Percentiles rank a stretch among this genome's conserved stretches.
phyloP scores from a whole-genome alignment of 495 filamentous ascomycete species.

The Parachaetomium inaequale region DNA sequence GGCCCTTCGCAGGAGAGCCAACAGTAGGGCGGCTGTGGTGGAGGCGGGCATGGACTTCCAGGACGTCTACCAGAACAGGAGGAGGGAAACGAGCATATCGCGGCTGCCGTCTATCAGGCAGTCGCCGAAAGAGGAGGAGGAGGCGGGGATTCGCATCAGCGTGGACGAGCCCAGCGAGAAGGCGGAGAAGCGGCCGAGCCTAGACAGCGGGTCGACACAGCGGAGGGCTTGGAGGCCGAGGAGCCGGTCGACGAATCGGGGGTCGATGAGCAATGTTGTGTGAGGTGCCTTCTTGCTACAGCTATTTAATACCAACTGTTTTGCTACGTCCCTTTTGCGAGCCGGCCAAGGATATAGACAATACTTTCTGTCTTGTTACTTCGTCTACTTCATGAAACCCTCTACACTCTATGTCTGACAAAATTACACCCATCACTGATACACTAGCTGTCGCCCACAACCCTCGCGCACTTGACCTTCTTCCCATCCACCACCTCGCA shows the following conservation, averaged over 20 bases:
- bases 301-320: background rate
- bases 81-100: conserved; percentile 17
- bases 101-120: conserved; percentile 26
- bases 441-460: conserved; percentile 11
- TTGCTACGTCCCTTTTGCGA: background rate
- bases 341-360: background rate
- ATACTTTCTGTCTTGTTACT: background rate
- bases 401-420: background rate
- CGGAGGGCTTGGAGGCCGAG: conserved; percentile 14
- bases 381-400: background rate
- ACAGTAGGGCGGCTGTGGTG: conserved; percentile 27
- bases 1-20: conserved; percentile 11
- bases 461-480: conserved; percentile 17
- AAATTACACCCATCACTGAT: background rate
- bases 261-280: conserved; percentile 18
- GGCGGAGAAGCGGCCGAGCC: conserved; percentile 35
- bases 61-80: conserved; percentile 32
- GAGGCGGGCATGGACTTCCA: conserved; percentile 35
- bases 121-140: conserved; percentile 24
- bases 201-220: conserved; percentile 18
- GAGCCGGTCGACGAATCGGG: conserved; percentile 16
- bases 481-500: conserved; percentile 19
- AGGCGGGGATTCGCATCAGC: background rate
- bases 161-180: conserved; percentile 17
- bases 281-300: conserved; percentile 3